Evolutionary conservation across 1,284 basidiomycete genomes (phyloP).

Genomic region (Xerocomus minutiporus): DNA sequence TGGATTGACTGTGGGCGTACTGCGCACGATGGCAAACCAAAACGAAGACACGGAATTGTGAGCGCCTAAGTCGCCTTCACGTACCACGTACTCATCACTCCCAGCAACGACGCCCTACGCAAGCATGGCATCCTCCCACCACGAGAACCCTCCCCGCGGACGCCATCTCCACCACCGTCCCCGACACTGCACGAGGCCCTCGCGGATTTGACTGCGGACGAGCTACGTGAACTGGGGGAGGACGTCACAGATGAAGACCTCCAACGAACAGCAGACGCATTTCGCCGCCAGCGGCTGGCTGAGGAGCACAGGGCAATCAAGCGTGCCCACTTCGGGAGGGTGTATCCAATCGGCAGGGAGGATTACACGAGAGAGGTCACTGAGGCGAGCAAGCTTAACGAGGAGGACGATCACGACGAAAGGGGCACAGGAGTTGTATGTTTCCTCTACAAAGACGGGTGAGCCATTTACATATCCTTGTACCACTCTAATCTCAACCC

Average conservation of each 20-base stretch:
- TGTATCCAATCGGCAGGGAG: slow-evolving; percentile 87
- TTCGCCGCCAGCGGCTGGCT: slow-evolving; percentile 62
- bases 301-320: slow-evolving; percentile 62
- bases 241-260: slow-evolving; percentile 73
- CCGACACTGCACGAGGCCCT: slow-evolving; percentile 64
- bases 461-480: slow-evolving; percentile 21
- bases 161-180: slow-evolving; percentile 69
- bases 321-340: slow-evolving; percentile 75
- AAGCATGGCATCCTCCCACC: slow-evolving; percentile 88
- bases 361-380: slow-evolving; percentile 96
- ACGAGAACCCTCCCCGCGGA: slow-evolving; percentile 58
- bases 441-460: slow-evolving; percentile 89
- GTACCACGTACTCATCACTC: slow-evolving; percentile 2
- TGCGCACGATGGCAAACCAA: neutral
- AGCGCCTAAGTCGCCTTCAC: slow-evolving; percentile 29
- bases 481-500: slow-evolving; percentile 3
- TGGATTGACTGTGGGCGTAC: slow-evolving; percentile 19
- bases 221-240: slow-evolving; percentile 66
- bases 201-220: slow-evolving; percentile 60
- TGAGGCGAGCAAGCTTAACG: slow-evolving; percentile 76
- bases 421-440: slow-evolving; percentile 84
- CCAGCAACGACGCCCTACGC: slow-evolving; percentile 87
- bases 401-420: slow-evolving; percentile 61
- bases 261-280: slow-evolving; percentile 69
- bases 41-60: slow-evolving; percentile 90